Percentiles rank a stretch among this genome's conserved stretches.
Conservation (phyloP, 192 early-diverging fungal species). For the Fimicolochytrium jonesii region DNA sequence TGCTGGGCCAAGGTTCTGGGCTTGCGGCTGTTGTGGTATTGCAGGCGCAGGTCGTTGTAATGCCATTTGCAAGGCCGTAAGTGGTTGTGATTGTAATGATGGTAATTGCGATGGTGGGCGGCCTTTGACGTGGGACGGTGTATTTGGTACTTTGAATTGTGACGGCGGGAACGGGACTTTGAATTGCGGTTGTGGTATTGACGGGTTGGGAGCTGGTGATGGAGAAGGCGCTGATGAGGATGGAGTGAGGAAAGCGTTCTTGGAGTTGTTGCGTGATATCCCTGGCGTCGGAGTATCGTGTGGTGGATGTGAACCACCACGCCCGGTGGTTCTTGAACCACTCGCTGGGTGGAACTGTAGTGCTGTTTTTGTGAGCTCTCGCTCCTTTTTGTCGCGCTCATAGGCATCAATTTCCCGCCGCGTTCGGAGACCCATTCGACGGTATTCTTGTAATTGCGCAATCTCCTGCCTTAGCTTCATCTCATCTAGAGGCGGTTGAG, state of each 20-base stretch:
- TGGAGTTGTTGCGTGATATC: too few relatives aligned
- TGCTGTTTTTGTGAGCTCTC: slow-evolving; percentile 7
- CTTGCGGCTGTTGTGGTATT: background rate
- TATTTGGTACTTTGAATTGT: too few relatives aligned
- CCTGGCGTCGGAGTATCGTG: too few relatives aligned
- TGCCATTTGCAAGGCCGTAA: background rate
- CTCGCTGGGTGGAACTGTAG: too few relatives aligned
- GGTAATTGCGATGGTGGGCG: slow-evolving; percentile 2
- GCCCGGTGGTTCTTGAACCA: too few relatives aligned
- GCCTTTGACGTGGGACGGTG: too few relatives aligned
- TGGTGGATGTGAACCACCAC: too few relatives aligned
- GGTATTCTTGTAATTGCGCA: slow-evolving; percentile 81
- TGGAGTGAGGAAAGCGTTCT: too few relatives aligned
- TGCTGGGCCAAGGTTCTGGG: slow-evolving; percentile 10
- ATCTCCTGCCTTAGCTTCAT: slow-evolving; percentile 73
- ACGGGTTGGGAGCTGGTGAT: too few relatives aligned
- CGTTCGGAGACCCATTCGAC: slow-evolving; percentile 81
- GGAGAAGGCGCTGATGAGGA: too few relatives aligned
- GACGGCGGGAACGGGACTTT: too few relatives aligned
- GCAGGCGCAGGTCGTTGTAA: slow-evolving; percentile 5
- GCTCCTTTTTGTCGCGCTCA: slow-evolving; percentile 39
- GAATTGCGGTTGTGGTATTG: too few relatives aligned
- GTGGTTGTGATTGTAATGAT: slow-evolving; percentile 2
- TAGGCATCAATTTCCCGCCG: slow-evolving; percentile 71
- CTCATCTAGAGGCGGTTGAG: slow-evolving; percentile 71